phyloP scores from a whole-genome alignment of 768 basidiomycete genomes.

The Amanita fuliginea region DNA sequence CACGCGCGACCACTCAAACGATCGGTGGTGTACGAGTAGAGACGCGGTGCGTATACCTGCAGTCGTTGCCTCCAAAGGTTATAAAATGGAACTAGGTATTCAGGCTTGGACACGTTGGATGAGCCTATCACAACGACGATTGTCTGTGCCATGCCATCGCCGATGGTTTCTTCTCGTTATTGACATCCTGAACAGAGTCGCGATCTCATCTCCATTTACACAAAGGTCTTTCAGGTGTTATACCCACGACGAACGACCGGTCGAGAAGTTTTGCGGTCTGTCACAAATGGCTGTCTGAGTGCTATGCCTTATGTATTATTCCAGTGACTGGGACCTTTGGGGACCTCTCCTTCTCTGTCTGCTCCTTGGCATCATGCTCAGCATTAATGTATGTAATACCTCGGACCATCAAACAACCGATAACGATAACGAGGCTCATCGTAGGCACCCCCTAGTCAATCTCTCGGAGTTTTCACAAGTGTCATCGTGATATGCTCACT shows the following conservation, averaged over 20 bases:
- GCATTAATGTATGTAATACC: constrained; percentile 51
- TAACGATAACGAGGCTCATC: background rate
- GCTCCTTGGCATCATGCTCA: constrained; percentile 72
- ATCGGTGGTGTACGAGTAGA: constrained; percentile 86
- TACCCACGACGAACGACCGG: constrained; percentile 70
- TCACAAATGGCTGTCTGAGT: background rate
- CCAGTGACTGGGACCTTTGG: constrained; percentile 98
- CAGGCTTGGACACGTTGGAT: constrained; percentile 84
- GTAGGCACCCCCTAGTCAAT: constrained; percentile 78
- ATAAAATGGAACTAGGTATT: constrained; percentile 34
- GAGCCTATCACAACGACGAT: constrained; percentile 87
- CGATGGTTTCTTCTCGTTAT: background rate
- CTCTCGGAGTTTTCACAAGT: constrained; percentile 83
- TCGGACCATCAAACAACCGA: background rate
- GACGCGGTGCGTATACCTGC: constrained; percentile 51
- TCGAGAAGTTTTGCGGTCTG: constrained; percentile 74
- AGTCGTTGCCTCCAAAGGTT: background rate
- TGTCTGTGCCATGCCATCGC: constrained; percentile 30
- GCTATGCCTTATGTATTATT: background rate
- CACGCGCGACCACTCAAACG: constrained; percentile 43
- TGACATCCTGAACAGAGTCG: constrained; percentile 45
- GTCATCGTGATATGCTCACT: constrained; percentile 91
- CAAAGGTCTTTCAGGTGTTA: constrained; percentile 87
- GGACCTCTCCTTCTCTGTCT: constrained; percentile 84
- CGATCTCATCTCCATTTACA: constrained; percentile 83